Conservation (phyloP, 129 eudicot species). For the Apium graveolens region DNA sequence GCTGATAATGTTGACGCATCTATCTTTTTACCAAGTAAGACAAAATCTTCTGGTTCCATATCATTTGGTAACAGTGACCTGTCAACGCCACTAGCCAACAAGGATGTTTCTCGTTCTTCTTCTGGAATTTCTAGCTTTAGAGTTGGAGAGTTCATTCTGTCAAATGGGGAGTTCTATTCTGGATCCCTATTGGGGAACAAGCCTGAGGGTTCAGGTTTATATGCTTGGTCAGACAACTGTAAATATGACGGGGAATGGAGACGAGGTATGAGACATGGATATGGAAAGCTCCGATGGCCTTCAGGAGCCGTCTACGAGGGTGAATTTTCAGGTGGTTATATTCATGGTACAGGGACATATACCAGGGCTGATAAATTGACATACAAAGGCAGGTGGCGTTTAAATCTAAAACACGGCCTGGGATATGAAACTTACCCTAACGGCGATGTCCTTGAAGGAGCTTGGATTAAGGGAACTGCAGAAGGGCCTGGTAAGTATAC, state of each 20-base stretch:
- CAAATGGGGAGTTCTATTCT: constrained; percentile 64
- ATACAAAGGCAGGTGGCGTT: constrained; percentile 83
- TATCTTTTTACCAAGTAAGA: constrained; percentile 32
- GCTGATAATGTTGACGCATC: constrained; percentile 38
- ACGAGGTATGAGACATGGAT: constrained; percentile 67
- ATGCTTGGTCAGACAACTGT: constrained; percentile 70
- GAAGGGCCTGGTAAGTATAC: constrained; percentile 97
- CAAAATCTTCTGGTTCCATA: constrained; percentile 53
- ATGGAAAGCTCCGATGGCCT: constrained; percentile 70
- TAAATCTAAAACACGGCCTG: constrained; percentile 76
- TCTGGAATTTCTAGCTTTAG: constrained; percentile 42
- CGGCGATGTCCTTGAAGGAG: constrained; percentile 80
- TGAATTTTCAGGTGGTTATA: constrained; percentile 85
- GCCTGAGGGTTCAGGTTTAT: constrained; percentile 83
- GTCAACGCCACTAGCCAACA: constrained; percentile 23
- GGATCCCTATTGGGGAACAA: constrained; percentile 58
- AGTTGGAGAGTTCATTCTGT: constrained; percentile 48
- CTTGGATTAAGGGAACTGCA: constrained; percentile 93
- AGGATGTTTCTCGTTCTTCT: constrained; percentile 44
- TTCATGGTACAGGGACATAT: constrained; percentile 76
- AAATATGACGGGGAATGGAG: constrained; percentile 84
- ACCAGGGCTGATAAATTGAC: constrained; percentile 42
- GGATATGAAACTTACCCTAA: constrained; percentile 77
- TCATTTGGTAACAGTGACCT: constrained; percentile 25
- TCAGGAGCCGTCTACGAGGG: constrained; percentile 82